These are phyloP conservation scores for Echites panduratus DNA, from an alignment of 257 asterid species.

Conservation along the genomic window DNA sequence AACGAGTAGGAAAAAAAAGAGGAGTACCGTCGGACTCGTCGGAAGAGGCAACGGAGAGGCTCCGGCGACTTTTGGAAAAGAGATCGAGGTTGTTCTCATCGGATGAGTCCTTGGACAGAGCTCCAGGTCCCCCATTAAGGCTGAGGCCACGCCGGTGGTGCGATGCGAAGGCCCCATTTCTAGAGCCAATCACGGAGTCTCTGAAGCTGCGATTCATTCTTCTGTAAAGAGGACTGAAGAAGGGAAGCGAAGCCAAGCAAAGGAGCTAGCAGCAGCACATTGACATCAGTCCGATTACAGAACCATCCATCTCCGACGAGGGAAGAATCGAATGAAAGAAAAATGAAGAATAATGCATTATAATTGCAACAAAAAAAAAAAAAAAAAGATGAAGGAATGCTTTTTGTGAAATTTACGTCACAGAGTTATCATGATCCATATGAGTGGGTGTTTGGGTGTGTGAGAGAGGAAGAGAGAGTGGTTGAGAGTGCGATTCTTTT, in stretches of 20 bases:
- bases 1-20: not conserved
- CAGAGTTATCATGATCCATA: conserved; percentile 2
- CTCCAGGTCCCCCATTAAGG: conserved; percentile 31
- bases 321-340: not conserved
- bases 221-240: not conserved
- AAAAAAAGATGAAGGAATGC: not conserved
- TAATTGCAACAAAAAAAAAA: not conserved
- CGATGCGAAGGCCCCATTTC: conserved; percentile 30
- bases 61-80: conserved; percentile 78
- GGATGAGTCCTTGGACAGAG: conserved; percentile 27
- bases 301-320: not conserved
- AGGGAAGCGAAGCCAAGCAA: conserved; percentile 30
- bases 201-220: conserved; percentile 63
- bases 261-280: not conserved
- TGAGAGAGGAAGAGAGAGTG: not conserved
- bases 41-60: conserved; percentile 44
- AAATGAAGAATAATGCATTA: not conserved
- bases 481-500: not conserved
- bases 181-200: conserved; percentile 49
- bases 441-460: not conserved
- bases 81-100: conserved; percentile 65
- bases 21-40: conserved; percentile 30
- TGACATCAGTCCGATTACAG: not conserved
- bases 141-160: conserved; percentile 74
- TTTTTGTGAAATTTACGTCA: conserved; percentile 13